Percentiles rank a stretch among this genome's conserved stretches.
phyloP scores from a whole-genome alignment of 1,284 basidiomycete genomes.

The Sporisorium iseilematis-ciliati region DNA sequence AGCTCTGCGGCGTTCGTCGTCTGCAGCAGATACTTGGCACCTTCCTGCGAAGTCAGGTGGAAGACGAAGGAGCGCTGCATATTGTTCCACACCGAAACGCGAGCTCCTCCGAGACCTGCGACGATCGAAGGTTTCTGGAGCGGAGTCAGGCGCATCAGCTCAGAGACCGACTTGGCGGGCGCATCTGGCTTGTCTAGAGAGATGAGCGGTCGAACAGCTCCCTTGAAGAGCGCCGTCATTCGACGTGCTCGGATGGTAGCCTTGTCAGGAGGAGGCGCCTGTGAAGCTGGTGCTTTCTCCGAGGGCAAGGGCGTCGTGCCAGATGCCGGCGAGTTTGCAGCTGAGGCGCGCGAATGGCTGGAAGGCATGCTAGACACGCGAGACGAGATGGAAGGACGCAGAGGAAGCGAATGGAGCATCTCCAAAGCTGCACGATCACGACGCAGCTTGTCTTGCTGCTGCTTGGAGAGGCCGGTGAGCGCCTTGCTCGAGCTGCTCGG shows the following conservation, averaged over 20 bases:
- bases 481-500: constrained; percentile 44
- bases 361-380: constrained; percentile 52
- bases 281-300: constrained; percentile 19
- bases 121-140: constrained; percentile 56
- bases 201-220: constrained; percentile 61
- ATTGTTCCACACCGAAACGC: constrained; percentile 62
- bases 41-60: constrained; percentile 60
- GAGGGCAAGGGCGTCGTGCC: constrained; percentile 10
- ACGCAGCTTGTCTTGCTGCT: constrained; percentile 61
- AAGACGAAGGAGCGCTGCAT: constrained; percentile 63
- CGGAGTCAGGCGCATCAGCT: constrained; percentile 56
- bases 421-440: constrained; percentile 54
- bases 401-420: constrained; percentile 29
- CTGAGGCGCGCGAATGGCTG: constrained; percentile 10
- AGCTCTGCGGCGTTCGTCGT: constrained; percentile 59
- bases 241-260: constrained; percentile 55
- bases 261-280: constrained; percentile 42
- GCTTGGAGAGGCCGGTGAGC: constrained; percentile 40
- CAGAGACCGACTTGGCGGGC: constrained; percentile 33
- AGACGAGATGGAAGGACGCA: constrained; percentile 38
- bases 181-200: constrained; percentile 48
- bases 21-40: constrained; percentile 63
- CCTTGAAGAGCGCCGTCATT: constrained; percentile 67
- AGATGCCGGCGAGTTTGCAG: constrained; percentile 16
- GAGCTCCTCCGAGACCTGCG: constrained; percentile 56